Base-by-base conservation (phyloP, 2,329 filamentous ascomycete genomes). In the Alternaria triticina region DNA sequence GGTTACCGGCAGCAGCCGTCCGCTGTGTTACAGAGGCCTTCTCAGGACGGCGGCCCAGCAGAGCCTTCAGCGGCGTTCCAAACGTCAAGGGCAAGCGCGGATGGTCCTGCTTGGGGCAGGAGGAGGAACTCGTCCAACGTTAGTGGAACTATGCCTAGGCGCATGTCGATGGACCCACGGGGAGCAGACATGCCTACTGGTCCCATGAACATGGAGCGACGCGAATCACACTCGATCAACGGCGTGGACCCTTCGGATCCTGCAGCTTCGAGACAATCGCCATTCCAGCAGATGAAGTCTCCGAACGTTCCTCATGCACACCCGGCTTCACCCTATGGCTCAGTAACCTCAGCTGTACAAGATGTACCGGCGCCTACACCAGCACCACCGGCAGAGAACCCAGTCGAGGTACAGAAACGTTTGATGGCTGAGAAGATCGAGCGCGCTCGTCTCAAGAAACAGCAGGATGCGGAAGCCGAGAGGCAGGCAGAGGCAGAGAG, bases 41-140 rank as follows among this genome's bases (percentile, higher is more conserved):
- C 85, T 5, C 86, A 87, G 40, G 83, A 87, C 50, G 87, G 87
- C 5, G 87, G 87, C 5, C 91, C 91, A 36, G 90, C 91, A 27
- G 95, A 97, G 76, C 92, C 94, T 13, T 96, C 94, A 30, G 86
- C 92, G 45, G 91, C 93, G 5, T 97, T 97, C 77, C 94, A 97
- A 78, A 93, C 92, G 5, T 89, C 87, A 69, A 87, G 93, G 64
- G 87, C 87, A 36, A 88, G 91, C 64, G 89, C 91, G 68, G 89
- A 88, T 63, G 81, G 79, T 36, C 79, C 83, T 12, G 84, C 88
- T 3, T 94, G 92, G 83, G 87, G 86, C 40, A 89, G 94, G 68
- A 89, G 94, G 65, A 90, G 95, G 66, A 91, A 91, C 61, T 97
- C 95, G 15, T 98, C 95, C 3, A 96, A 94, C 74, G 91, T 97